phyloP scores from a whole-genome alignment of 768 basidiomycete species.

The Imleria badia region DNA sequence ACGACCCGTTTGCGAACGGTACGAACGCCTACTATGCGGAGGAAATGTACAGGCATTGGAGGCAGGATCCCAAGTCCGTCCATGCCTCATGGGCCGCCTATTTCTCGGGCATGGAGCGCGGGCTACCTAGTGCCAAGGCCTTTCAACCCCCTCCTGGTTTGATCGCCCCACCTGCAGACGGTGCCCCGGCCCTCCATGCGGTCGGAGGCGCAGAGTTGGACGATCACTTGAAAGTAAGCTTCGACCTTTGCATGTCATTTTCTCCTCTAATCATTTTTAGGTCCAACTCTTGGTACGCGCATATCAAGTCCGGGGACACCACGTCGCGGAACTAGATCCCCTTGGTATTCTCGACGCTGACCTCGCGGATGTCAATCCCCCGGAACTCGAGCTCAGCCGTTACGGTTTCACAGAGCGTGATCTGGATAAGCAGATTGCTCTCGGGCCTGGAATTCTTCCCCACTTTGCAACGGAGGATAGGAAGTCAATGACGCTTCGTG shows the following conservation, averaged over 20 bases:
- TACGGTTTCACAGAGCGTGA: slow-evolving; percentile 96
- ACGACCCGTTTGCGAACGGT: slow-evolving; percentile 89
- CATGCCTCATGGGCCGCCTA: slow-evolving; percentile 95
- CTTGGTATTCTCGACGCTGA: slow-evolving; percentile 92
- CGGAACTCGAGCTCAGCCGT: slow-evolving; percentile 89
- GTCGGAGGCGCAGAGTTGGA: slow-evolving; percentile 76
- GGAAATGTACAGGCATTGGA: slow-evolving; percentile 95
- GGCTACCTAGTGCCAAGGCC: slow-evolving; percentile 73
- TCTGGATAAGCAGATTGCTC: slow-evolving; percentile 89
- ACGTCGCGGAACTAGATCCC: slow-evolving; percentile 93
- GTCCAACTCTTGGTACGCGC: slow-evolving; percentile 97
- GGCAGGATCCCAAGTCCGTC: slow-evolving; percentile 85
- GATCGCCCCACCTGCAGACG: slow-evolving; percentile 71
- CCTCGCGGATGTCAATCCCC: slow-evolving; percentile 71
- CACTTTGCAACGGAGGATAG: slow-evolving; percentile 88
- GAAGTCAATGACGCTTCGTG: slow-evolving; percentile 84
- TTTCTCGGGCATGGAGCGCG: slow-evolving; percentile 91
- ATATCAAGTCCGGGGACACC: slow-evolving; percentile 98
- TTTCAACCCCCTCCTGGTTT: slow-evolving; percentile 82
- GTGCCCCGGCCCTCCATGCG: slow-evolving; percentile 73
- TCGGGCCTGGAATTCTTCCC: slow-evolving; percentile 95
- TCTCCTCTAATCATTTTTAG: slow-evolving; percentile 40
- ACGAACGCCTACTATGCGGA: slow-evolving; percentile 95
- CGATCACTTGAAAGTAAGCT: slow-evolving; percentile 86
- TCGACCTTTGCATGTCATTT: neutral